A percentile compares a stretch with the other conserved stretches of the same genome.
These are phyloP conservation scores for Colletotrichum sp. DNA, from an alignment of 2,329 filamentous ascomycete species.

Conservation along the genomic window DNA sequence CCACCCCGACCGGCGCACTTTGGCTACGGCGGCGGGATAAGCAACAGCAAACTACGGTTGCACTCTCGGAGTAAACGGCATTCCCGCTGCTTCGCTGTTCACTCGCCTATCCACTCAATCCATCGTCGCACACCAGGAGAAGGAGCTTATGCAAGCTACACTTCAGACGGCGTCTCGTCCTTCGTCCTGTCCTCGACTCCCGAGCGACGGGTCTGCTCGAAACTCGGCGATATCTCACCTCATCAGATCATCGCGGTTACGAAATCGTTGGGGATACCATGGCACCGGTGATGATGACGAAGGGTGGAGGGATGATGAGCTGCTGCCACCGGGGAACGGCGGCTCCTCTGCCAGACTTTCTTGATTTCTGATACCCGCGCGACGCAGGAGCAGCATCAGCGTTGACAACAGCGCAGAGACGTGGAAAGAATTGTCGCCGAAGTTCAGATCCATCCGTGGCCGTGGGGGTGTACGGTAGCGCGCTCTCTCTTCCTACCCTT, in stretches of 20 bases:
- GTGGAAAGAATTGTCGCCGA: not conserved
- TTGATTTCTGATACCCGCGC: constrained; percentile 10
- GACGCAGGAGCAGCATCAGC: not conserved
- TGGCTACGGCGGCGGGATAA: not conserved
- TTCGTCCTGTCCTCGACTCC: not conserved
- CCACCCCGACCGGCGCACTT: not conserved
- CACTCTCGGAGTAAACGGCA: not conserved
- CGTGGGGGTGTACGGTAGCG: constrained; percentile 1
- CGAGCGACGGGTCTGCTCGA: not conserved
- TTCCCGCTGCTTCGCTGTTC: not conserved
- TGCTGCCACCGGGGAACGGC: not conserved
- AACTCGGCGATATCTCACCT: not conserved
- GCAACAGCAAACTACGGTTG: not conserved
- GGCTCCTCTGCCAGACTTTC: not conserved
- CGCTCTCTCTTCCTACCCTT: not conserved
- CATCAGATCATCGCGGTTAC: not conserved
- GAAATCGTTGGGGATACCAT: not conserved
- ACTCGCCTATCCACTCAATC: not conserved
- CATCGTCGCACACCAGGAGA: not conserved
- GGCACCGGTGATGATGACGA: constrained; percentile 7
- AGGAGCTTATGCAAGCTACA: constrained; percentile 1
- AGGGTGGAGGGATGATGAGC: not conserved
- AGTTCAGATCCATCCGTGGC: constrained; percentile 12
- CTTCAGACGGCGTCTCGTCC: constrained; percentile 14
- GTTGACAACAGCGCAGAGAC: not conserved